Conservation (phyloP, 129 eudicot genomes). For the Chrysanthemum makinoi region DNA sequence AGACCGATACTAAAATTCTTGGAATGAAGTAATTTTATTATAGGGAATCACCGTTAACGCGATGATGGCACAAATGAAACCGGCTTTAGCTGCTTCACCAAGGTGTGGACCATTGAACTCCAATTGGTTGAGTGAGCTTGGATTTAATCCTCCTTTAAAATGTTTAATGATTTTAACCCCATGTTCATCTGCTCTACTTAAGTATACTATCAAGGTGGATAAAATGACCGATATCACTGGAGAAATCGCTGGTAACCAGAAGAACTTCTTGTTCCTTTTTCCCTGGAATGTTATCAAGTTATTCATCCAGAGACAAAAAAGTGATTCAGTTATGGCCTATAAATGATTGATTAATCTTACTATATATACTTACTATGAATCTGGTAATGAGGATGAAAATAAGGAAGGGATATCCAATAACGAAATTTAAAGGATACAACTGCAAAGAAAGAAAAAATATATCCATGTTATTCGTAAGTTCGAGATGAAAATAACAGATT, state of each 20-base stretch:
- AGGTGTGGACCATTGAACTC: conserved; percentile 48
- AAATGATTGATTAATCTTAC: background rate
- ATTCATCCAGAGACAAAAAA: background rate
- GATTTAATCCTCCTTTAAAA: conserved; percentile 70
- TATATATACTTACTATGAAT: conserved; percentile 44
- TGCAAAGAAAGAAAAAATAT: conserved; percentile 12
- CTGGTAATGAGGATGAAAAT: conserved; percentile 61
- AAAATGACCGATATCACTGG: conserved; percentile 64
- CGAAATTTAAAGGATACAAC: conserved; percentile 64
- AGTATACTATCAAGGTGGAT: conserved; percentile 55
- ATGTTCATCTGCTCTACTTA: conserved; percentile 61
- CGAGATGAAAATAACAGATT: background rate
- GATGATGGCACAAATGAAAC: conserved; percentile 58
- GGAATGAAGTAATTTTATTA: background rate
- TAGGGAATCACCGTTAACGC: conserved; percentile 51
- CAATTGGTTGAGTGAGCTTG: conserved; percentile 54
- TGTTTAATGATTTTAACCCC: conserved; percentile 65
- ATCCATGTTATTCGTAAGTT: background rate
- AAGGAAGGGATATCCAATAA: conserved; percentile 68
- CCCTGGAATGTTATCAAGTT: conserved; percentile 39
- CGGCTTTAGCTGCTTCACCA: conserved; percentile 54
- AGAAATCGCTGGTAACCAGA: conserved; percentile 80
- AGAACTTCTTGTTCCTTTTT: conserved; percentile 53
- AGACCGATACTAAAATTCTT: too few relatives aligned
- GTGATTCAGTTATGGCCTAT: background rate